These are phyloP conservation scores for Leptodontidium sp. DNA, from an alignment of 2,329 filamentous ascomycete genomes.

Conservation along the genomic window DNA sequence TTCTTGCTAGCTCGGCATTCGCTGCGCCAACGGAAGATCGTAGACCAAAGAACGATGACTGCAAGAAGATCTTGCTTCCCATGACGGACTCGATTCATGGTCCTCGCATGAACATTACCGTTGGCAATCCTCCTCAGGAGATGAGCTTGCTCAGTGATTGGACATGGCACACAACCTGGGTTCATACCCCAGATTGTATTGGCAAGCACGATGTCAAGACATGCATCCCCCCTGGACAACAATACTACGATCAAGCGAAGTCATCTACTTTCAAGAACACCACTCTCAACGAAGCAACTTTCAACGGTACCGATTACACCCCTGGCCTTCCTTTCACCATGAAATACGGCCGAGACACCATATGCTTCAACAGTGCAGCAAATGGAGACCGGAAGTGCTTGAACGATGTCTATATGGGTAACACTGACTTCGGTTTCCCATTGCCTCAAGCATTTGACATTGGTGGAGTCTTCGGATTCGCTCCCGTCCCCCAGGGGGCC, in stretches of 20 bases:
- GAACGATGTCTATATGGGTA: constrained; percentile 16
- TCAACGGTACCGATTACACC: constrained; percentile 26
- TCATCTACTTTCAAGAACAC: constrained; percentile 21
- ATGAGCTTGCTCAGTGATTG: constrained; percentile 26
- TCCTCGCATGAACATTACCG: constrained; percentile 24
- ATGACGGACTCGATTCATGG: constrained; percentile 25
- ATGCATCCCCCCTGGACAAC: constrained; percentile 23
- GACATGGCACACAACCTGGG: constrained; percentile 27
- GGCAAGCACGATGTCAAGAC: constrained; percentile 21
- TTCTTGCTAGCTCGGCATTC: constrained; percentile 17
- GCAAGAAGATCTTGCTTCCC: constrained; percentile 25
- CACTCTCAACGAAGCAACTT: constrained; percentile 4
- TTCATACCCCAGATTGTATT: constrained; percentile 26
- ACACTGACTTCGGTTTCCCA: constrained; percentile 21
- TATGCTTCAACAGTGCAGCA: constrained; percentile 23
- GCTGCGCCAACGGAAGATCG: constrained; percentile 15
- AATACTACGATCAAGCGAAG: constrained; percentile 22
- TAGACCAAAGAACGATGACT: constrained; percentile 12
- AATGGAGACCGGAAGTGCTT: constrained; percentile 18
- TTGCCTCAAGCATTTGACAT: constrained; percentile 26
- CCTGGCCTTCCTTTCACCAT: constrained; percentile 22
- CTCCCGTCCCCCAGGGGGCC: constrained; percentile 15
- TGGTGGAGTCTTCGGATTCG: constrained; percentile 27
- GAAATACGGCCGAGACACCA: constrained; percentile 17
- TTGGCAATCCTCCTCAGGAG: constrained; percentile 24